Evolutionary conservation across 305 asterid species (phyloP), one percentile per base, ranked within the genome.

Genomic region (Striga hermonthica): DNA sequence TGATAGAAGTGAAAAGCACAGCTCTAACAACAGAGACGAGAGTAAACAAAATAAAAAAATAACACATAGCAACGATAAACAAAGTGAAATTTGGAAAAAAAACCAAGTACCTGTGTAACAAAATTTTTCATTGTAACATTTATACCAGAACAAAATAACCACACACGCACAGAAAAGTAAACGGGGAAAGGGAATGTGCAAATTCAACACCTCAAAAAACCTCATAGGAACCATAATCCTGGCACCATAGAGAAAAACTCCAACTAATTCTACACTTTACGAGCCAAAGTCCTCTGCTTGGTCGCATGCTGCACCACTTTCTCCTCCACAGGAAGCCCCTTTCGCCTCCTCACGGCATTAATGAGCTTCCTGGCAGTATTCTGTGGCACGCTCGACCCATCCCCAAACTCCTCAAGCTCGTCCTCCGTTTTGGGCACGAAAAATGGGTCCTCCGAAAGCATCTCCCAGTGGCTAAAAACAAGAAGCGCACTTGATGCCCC

Each of bases 401-500:
- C 97, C 48, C 98, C 96, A 39, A 78, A 84, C 82, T 92, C 98
- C 75, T 92, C 98, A 14, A 78, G 62, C 82, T 92, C 98, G 76
- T 92, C 97, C 62, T 89, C 98, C 11, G 97, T 89, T 68, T 85
- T 89, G 10, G 98, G 98, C 34, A 87, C 89, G 62, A 92, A 89
- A 77, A 92, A 92, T 0, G 98, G 98, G 66, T 92, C 98, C 72
- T 92, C 91, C 0, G 82, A 66, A 67, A 87, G 93, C 12, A 85
- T 80, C 74, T 86, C 96, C 98, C 98, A 92, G 52, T 92, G 98
- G 67, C 97, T 92, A 64, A 92, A 76, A 57, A 92, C 97, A 34
- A 92, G 95, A n/a, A 92, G 75, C 4, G 91, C 98, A 64, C 98
- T 92, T 7, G 95, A 72, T 31, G 93, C 97, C 13, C 98, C 98